Evolutionary conservation across 176 grass and related monocot species (phyloP).

Genomic region (Saccharum spontaneum): DNA sequence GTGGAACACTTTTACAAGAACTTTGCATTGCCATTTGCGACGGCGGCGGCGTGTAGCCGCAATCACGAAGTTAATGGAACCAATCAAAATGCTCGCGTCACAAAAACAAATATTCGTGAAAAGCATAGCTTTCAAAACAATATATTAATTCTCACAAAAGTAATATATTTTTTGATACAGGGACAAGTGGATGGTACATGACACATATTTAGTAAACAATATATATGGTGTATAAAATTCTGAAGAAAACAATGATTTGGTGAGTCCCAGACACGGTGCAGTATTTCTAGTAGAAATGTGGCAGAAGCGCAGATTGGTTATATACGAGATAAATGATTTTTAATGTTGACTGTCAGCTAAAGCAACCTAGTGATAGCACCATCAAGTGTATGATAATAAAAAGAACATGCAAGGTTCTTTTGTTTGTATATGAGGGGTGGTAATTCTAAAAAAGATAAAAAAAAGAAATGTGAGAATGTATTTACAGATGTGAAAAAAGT

Average conservation of each 20-base stretch:
- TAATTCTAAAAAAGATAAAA: neutral
- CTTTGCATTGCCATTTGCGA: conserved; percentile 14
- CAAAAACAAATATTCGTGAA: neutral
- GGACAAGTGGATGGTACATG: neutral
- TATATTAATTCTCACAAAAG: neutral
- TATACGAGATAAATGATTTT: neutral
- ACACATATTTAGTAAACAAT: neutral
- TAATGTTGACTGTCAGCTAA: neutral
- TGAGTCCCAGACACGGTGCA: neutral
- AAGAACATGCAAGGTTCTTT: neutral
- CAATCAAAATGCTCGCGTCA: neutral
- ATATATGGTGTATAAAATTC: neutral
- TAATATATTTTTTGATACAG: neutral
- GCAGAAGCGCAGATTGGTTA: neutral
- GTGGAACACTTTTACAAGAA: neutral
- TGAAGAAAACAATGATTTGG: neutral
- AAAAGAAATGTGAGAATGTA: no score
- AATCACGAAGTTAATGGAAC: neutral
- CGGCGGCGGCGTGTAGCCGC: conserved; percentile 1
- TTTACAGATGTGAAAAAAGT: no score
- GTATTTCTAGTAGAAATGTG: neutral
- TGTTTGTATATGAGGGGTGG: neutral
- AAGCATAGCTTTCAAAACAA: neutral
- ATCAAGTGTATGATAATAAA: neutral
- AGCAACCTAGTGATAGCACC: neutral